Base-by-base conservation (phyloP, 2,329 filamentous ascomycete genomes). In the Didymellaceae sp. region DNA sequence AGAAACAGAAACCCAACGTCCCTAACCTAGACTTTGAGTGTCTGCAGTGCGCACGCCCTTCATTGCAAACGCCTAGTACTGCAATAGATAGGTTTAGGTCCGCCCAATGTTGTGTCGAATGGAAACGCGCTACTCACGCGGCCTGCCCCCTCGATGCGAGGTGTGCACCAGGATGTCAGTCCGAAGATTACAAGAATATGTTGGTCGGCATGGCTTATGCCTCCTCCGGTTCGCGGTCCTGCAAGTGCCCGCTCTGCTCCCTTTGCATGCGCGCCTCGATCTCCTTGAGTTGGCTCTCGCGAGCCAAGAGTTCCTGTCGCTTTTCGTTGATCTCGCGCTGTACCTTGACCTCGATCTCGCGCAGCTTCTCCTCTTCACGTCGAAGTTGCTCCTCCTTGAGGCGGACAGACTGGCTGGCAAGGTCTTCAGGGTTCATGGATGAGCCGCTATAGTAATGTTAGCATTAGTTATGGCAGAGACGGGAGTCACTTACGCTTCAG, bases 261-360 rank as follows among this genome's bases (percentile, higher is more conserved):
- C 92, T 87, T 73, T 92, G 87, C 93, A 97, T 97, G 72, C 93
- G 89, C 58, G 92, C 93, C 79, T 97, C 93, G 73, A 99, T 97
- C 82, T 99, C 94, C 78, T 94, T 93, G 67, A 99, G 86, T 80
- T 99, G 94, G 71, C 91, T 96, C 81, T 99, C 94, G 76, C 94
- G 91, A 61, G 94, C 94, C 77, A 99, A 76, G 57, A 99, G 84
- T 79, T 99, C 94, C 80, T 99, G 94, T 80, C 94, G 88, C 86
- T 99, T 99, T 85, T 97, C 94, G 80, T 97, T 96, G 82, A 99
- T 99, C 79, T 99, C 94, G 74, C 94, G 90, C 81, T 99, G 94
- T 58, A 99, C 94, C 87, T 99, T 99, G 81, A 97, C 83, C 76
- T 99, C 94, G 74, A 99, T 97, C 81, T 99, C 94, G 77, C 94